Evolutionary conservation across 163 green algal species (phyloP), one percentile per base, ranked within the genome.

Genomic region (Coccomyxa subellipsoidea): DNA sequence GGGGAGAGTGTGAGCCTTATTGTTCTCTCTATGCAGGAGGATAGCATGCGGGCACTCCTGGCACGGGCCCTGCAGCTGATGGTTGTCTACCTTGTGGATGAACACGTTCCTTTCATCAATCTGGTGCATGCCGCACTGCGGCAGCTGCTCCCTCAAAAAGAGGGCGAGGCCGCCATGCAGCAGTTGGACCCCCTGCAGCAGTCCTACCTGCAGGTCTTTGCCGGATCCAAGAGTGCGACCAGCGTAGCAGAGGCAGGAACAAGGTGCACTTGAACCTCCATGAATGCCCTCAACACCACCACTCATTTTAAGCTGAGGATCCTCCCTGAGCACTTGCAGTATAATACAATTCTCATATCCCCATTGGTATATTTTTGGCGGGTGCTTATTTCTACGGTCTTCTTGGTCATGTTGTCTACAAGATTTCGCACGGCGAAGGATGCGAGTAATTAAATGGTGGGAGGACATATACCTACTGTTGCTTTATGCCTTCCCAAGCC

Each of bases 51-150:
- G 29, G 32, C 10, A 8, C 15, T 77, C 32, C 32, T 77, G 70
- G 25, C 32, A 34, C 31, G 27, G 12, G 84, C 77, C 5, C 76
- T 92, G 78, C 59, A 77, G 36, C 78, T 87, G 75, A 82, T 92
- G 78, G 78, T 59, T 2, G 82, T 81, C 72, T 91, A 82, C 70
- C 54, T 92, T 9, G 82, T 86, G 21, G 87, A 89, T 27, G 80
- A 84, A 47, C 76, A 85, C 25, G 54, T 84, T 35, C 38, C 66
- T 0, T 80, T 87, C 66, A 85, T 90, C 75, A 35, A 36, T 0
- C 76, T 31, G 0, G 82, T 81, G 0, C 87, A 92, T 78, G 54
- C 32, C 39, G 71, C 66, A 0, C 34, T 83, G 38, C 79, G 80
- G 27, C 78, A 81, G 36, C 83, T 89, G 79, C 77, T 90, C 10